Conservation (phyloP, 495 filamentous ascomycete species). For the Neurospora pannonica region DNA sequence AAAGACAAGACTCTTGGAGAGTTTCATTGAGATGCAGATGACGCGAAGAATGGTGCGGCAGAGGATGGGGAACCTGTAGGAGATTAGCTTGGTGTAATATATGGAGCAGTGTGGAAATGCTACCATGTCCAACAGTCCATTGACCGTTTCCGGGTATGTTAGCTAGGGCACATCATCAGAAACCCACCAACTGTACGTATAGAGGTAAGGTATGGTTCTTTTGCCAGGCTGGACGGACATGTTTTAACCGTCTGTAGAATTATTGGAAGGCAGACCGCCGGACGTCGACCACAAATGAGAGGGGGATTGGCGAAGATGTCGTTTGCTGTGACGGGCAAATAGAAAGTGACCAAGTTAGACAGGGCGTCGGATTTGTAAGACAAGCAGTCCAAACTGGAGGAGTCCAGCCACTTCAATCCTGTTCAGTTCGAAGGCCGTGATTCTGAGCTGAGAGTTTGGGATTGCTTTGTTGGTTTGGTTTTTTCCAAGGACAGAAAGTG, state of each 20-base stretch:
- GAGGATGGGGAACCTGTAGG: not conserved
- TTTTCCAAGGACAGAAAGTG: not conserved
- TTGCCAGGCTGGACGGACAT: not conserved
- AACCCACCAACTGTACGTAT: not conserved
- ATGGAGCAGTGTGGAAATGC: not conserved
- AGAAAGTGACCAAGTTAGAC: not conserved
- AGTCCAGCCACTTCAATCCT: not conserved
- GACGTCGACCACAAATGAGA: not conserved
- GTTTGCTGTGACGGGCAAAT: not conserved
- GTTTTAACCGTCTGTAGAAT: not conserved
- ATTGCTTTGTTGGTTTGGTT: not conserved
- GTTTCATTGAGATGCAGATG: not conserved
- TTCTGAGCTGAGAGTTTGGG: not conserved
- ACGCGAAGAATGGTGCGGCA: not conserved
- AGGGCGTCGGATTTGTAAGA: not conserved
- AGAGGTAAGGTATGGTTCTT: not conserved
- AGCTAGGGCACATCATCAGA: not conserved
- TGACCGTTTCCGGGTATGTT: not conserved
- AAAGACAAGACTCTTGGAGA: not conserved
- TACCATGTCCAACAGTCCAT: not conserved
- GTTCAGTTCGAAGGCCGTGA: not conserved
- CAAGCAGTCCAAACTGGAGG: not conserved
- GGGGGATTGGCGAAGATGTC: not conserved
- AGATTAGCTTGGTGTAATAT: not conserved
- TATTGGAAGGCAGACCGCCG: not conserved